Evolutionary conservation across 805 yeast species (phyloP), one percentile per base, ranked within the genome.

Genomic region (Pachysolen tannophilus): DNA sequence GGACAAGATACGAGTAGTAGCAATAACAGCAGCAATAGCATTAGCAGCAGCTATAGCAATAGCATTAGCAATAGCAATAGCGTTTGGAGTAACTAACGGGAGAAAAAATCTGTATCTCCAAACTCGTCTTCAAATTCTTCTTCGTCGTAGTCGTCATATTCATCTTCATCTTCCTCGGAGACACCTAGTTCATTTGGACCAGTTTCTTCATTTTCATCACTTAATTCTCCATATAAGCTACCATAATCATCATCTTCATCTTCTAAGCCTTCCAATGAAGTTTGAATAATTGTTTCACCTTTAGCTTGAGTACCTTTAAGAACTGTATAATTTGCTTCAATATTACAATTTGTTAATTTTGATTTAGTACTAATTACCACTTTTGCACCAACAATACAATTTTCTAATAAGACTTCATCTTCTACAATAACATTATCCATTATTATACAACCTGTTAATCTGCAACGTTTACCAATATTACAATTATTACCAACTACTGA

Each of bases 361-460:
- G 75, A 65, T 55, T 81, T 84, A 36, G 67, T 50, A 21, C 75
- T 78, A 20, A 92, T 67, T n/a, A 58, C 60, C 1, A 80, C 88
- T 32, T 63, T 61, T 28, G 65, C 61, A 11, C 97, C 98, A 34
- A 92, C 65, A 14, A 90, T 78, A 60, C 94, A 85, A 60, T 90
- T 92, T 55, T 92, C 98, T 41, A 82, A 55, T 34, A 63, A 72
- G 10, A 56, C 79, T 45, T 84, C 96, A 55, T 90, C 95, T 31
- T 75, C 94, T 25, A 92, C 61, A 1, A 58, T 59, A 16, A 79
- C 94, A 34, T 74, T 72, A 48, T 82, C 82, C 33, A 86, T 63
- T 5, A 92, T 50, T 10, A 92, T 76, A 45, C 88, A 86, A 2
- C 95, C 97, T 2, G 87, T 82, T 38, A 92, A 69, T 46, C 92